Base-by-base conservation (phyloP, 441 rosid genomes). In the Euphorbia schlechtendalii region DNA sequence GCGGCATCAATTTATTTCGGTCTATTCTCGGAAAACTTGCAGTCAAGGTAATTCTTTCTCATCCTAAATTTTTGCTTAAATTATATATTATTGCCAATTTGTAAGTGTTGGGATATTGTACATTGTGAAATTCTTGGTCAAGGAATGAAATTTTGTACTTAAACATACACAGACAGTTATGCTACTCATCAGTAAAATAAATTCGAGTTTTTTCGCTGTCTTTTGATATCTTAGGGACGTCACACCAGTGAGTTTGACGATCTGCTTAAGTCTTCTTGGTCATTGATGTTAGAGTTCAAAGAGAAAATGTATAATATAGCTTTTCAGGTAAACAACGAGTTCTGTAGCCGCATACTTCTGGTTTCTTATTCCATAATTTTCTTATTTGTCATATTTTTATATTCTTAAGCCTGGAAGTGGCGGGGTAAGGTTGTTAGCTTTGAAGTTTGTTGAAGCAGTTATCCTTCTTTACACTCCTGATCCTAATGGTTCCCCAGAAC, bases 381-480 rank as follows among this genome's bases (percentile, higher is more conserved):
- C 84, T 84, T 77, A 78, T 74, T 69, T 32, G 45, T 63, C 64
- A 64, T 68, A 61, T 56, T 61, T 25, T 56, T 24, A 36, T 78
- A 41, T 77, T 74, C 46, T 77, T 73, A 64, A 92, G 96, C 86
- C 86, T 61, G 98, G 95, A 74, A 81, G 85, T 72, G 86, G 92
- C 51, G 98, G 98, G 64, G 83, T 82, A 64, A 87, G 83, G 72
- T 76, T 92, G 82, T 75, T 84, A 18, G 88, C 98, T 17, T 67
- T 92, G 82, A 92, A 90, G 78, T 92, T 90, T 81, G 93, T 92
- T 17, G 93, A 92, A 81, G 84, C 90, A 66, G 87, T 95, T 69
- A 81, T 95, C 80, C 84, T 92, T 77, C 87, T 90, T 69, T 88
- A 89, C 71, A 88, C 98, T 24, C 96, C 95, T n/a, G 90, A 87